Conservation (phyloP, 2,329 filamentous ascomycete species). For the Botrytis sinoallii region DNA sequence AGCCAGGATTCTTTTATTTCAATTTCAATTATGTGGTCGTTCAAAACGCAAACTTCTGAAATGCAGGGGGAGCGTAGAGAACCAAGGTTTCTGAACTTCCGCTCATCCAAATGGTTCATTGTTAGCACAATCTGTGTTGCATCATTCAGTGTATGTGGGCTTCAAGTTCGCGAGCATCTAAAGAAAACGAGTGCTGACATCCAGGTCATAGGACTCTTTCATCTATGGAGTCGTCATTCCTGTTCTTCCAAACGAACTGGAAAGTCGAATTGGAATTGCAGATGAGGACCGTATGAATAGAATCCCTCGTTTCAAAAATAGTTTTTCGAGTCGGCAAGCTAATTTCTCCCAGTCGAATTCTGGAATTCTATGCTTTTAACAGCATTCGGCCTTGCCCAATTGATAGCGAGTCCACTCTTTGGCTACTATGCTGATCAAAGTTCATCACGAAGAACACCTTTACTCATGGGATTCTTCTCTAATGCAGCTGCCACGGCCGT, state of each 20-base stretch:
- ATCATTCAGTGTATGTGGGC: conserved; percentile 16
- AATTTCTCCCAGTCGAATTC: conserved; percentile 51
- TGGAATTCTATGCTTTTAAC: conserved; percentile 70
- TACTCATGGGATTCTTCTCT: conserved; percentile 55
- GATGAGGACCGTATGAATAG: conserved; percentile 35
- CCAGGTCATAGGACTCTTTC: conserved; percentile 49
- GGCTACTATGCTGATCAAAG: conserved; percentile 52
- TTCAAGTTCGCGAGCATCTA: too few species aligned
- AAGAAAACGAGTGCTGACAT: neutral
- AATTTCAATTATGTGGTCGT: neutral
- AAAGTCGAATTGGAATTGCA: conserved; percentile 50
- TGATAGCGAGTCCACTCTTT: conserved; percentile 47
- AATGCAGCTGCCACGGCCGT: conserved; percentile 50
- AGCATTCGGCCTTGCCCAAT: conserved; percentile 63
- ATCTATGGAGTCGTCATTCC: conserved; percentile 58
- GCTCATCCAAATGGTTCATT: conserved; percentile 22
- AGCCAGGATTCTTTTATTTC: neutral
- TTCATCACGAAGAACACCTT: conserved; percentile 56
- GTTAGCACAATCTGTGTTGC: conserved; percentile 21
- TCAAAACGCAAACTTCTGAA: neutral
- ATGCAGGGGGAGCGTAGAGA: neutral
- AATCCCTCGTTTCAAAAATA: neutral
- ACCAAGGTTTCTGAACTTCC: conserved; percentile 23
- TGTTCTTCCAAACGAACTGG: conserved; percentile 65
- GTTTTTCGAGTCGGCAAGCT: neutral